phyloP scores from a whole-genome alignment of 169 alveolate genomes.

The Gregarina niphandrodes region DNA sequence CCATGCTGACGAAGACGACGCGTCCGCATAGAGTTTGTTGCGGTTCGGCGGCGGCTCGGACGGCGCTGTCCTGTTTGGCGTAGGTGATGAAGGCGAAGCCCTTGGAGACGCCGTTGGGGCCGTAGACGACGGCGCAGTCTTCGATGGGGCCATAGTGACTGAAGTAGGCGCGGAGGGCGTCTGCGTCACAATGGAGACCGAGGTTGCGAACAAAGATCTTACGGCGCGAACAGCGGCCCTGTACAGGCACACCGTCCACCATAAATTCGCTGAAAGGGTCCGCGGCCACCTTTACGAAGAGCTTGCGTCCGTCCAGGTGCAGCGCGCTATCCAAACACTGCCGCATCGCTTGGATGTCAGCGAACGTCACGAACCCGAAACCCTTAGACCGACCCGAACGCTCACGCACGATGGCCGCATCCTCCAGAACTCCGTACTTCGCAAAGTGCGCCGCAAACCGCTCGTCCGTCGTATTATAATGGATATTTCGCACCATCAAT shows the following conservation, averaged over 20 bases:
- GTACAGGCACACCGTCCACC: conserved; percentile 8
- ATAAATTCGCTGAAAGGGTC: too few relatives aligned
- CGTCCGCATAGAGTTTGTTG: conserved; percentile 34
- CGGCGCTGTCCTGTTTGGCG: conserved; percentile 24
- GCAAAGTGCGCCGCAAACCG: conserved; percentile 23
- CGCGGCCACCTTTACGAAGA: conserved; percentile 8
- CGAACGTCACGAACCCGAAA: conserved; percentile 42
- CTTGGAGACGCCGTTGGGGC: conserved; percentile 29
- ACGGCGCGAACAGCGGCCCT: conserved; percentile 21
- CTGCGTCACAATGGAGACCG: conserved; percentile 27
- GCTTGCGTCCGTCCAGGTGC: neutral
- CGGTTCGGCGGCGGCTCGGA: conserved; percentile 34
- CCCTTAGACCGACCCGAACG: conserved; percentile 43
- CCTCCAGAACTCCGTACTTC: conserved; percentile 35
- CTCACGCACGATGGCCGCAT: conserved; percentile 38
- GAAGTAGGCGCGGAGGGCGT: conserved; percentile 21
- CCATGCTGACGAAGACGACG: conserved; percentile 31
- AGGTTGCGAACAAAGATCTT: conserved; percentile 39
- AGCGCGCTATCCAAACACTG: conserved; percentile 1
- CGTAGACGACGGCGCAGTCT: conserved; percentile 33
- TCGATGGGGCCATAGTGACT: conserved; percentile 29
- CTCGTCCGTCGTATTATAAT: conserved; percentile 34
- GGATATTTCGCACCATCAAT: conserved; percentile 33
- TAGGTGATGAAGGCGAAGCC: conserved; percentile 33
- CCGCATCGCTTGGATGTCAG: conserved; percentile 31